Base-by-base conservation (phyloP, 495 filamentous ascomycete genomes). In the Schizothecium vesticola region DNA sequence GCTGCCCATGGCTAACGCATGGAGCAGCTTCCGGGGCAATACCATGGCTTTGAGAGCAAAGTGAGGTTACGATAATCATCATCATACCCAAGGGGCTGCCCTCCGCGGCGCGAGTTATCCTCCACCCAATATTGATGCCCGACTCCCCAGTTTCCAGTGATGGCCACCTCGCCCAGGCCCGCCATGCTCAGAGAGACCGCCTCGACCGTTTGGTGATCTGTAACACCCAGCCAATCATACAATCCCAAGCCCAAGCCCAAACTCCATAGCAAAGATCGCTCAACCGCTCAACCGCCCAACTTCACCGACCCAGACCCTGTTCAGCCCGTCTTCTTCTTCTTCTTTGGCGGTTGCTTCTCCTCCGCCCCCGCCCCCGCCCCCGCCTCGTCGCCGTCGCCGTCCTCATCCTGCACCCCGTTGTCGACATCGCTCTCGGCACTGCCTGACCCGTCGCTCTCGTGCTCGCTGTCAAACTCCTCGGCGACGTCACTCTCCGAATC, bases 401-500 rank as follows among this genome's bases (percentile, higher is more conserved):
- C 73, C 3, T 74, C 79, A 24, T 76, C 76, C 19, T 80, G 80
- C 3, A 82, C 80, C 31, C 80, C 82, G 60, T 80, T 84, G 68
- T 85, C 86, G 29, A 84, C 83, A n/a, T 80, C 86, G 63, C 80
- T 86, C 22, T 75, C 84, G 58, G 77, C 88, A 57, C 82, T 85
- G 62, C 85, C 87, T 24, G 86, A 87, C 1, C 91, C 93, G 65
- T 89, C 91, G 74, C 92, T 97, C 78, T 95, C 90, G 73, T 97
- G 94, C 29, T 86, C 89, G 58, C 88, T 91, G 80, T 99, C 96
- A 70, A 88, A 99, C 77, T 99, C 96, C 80, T 99, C 96, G 1
- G 93, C 96, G 0, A 97, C 93, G 69, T 99, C 96, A 22, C 90
- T 94, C 69, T 99, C 96, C 1, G 88, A 91, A 59, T 93, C 92